Base-by-base conservation (phyloP, 2,329 filamentous ascomycete genomes). In the Aspergillus japonicus region DNA sequence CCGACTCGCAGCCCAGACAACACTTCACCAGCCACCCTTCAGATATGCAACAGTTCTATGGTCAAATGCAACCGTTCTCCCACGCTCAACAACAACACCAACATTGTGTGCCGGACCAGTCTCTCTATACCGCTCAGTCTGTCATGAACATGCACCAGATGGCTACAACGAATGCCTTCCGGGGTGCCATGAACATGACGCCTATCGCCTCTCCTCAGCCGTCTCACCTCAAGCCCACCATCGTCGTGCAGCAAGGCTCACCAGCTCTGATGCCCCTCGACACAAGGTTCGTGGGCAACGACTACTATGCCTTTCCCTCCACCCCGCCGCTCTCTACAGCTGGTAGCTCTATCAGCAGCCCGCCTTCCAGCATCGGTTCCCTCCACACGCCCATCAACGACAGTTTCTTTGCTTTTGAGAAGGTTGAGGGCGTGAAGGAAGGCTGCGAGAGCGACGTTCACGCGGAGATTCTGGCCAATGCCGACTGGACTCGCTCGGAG, bases 271-370 rank as follows among this genome's bases (percentile, higher is more conserved):
- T 85, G 66, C 82, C 92, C 69, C 79, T 96, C 65, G 90, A 96
- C 76, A 91, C 90, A 16, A 89, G 92, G 68, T 85, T 90, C 62
- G 80, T 82, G 68, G 83, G 87, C 68, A 77, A 78, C 31, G 86
- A 89, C 60, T 77, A 82, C 68, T 84, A 87, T 65, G 90, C 88
- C 77, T 91, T 91, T 72, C 93, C 93, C 35, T 88, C 91, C 7
- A 97, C 93, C 21, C 93, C 93, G 52, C 90, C 92, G 50, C 83
- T 97, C 69, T 96, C 93, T 24, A 88, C 90, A 2, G 89, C 91
- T 31, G 89, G 90, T 66, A 96, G 92, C 82, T 87, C 86, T 58
- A 89, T 92, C 70, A 92, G 91, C 80, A 96, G 92, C 83, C 92
- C 94, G 31, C 85, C 84, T 54, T 89, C 89, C 63, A 89, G 84